Conservation (phyloP, 164 flowering plant species). For the Nymphaea colorata region DNA sequence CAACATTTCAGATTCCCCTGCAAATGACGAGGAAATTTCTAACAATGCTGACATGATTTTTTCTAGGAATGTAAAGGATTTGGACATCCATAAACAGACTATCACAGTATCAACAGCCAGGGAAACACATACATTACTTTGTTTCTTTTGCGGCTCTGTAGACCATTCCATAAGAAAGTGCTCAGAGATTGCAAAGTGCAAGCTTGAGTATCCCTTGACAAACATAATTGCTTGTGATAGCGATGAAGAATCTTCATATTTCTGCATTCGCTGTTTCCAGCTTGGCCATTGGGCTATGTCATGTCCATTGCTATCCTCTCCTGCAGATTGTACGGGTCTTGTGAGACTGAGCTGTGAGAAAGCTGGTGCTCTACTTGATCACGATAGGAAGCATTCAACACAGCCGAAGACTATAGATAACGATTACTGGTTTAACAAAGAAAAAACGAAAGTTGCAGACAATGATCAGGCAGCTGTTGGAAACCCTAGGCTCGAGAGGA, state of each 20-base stretch:
- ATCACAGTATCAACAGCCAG: slow-evolving; percentile 12
- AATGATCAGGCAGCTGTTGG: slow-evolving; percentile 4
- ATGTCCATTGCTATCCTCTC: slow-evolving; percentile 36
- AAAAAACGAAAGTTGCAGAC: slow-evolving; percentile 5
- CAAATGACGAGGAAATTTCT: background rate
- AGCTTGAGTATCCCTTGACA: slow-evolving; percentile 40
- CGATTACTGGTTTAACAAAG: background rate
- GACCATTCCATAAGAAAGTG: slow-evolving; percentile 54
- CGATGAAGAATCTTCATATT: slow-evolving; percentile 24
- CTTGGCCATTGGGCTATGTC: slow-evolving; percentile 63
- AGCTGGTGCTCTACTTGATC: background rate
- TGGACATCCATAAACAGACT: slow-evolving; percentile 44
- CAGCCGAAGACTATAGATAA: background rate
- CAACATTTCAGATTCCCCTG: background rate
- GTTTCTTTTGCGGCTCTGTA: slow-evolving; percentile 62
- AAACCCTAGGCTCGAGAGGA: slow-evolving; percentile 4
- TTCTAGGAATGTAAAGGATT: slow-evolving; percentile 63
- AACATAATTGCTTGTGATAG: slow-evolving; percentile 18
- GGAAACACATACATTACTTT: slow-evolving; percentile 11
- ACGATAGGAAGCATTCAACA: slow-evolving; percentile 4
- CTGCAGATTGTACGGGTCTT: slow-evolving; percentile 4
- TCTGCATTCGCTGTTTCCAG: slow-evolving; percentile 64
- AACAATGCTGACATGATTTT: slow-evolving; percentile 47
- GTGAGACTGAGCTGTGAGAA: slow-evolving; percentile 5
- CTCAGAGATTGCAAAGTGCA: slow-evolving; percentile 33